These are phyloP conservation scores for Paramecium sexaurelia DNA, from an alignment of 73 alveolate genomes.

Conservation along the genomic window DNA sequence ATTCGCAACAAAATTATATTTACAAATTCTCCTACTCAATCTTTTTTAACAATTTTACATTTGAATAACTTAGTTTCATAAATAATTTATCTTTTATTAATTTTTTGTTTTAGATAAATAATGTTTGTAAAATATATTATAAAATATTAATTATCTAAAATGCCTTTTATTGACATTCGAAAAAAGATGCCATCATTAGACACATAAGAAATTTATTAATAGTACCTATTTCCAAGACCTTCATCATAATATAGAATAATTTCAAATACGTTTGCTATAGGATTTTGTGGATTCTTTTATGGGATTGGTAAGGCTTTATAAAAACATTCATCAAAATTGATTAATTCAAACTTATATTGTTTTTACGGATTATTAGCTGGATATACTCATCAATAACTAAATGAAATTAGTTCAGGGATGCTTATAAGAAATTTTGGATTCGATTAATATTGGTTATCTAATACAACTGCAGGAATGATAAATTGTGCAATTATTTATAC, in stretches of 20 bases:
- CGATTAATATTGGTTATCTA: constrained; percentile 36
- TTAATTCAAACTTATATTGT: background rate
- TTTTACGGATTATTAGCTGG: background rate
- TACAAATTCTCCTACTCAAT: too few relatives aligned
- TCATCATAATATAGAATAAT: background rate
- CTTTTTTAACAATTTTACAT: too few relatives aligned
- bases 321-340: background rate
- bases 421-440: background rate
- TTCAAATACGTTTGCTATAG: background rate
- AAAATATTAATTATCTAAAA: background rate
- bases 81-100: too few relatives aligned
- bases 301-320: constrained; percentile 25
- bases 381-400: background rate
- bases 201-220: background rate
- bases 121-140: too few relatives aligned
- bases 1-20: too few relatives aligned
- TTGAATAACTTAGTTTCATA: too few relatives aligned
- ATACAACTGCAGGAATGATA: constrained; percentile 38
- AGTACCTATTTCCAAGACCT: constrained; percentile 31
- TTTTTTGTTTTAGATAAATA: too few relatives aligned
- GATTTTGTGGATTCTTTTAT: constrained; percentile 7
- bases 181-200: background rate
- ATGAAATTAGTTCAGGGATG: constrained; percentile 4
- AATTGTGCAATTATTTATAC: background rate
- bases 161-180: background rate